Evolutionary conservation across 345 rosid genomes (phyloP).

Genomic region (Acer yangbiense): DNA sequence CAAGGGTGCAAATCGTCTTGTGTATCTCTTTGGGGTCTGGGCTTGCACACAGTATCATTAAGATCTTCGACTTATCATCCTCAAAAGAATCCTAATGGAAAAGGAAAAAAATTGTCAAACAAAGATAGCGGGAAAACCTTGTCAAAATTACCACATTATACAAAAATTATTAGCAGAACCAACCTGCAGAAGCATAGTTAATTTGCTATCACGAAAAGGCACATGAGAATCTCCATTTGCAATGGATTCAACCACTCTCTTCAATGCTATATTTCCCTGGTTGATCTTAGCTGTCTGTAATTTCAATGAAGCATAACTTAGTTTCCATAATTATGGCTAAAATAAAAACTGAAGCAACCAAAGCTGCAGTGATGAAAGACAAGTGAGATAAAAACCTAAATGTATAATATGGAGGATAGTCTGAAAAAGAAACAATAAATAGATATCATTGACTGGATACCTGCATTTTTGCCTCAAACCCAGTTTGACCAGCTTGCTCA

Average conservation of each 20-base stretch:
- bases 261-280: slow-evolving; percentile 92
- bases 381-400: neutral
- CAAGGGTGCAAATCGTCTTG: slow-evolving; percentile 95
- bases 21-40: slow-evolving; percentile 95
- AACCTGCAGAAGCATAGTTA: slow-evolving; percentile 96
- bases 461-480: slow-evolving; percentile 98
- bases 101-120: neutral
- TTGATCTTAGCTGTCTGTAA: slow-evolving; percentile 94
- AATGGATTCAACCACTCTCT: slow-evolving; percentile 96
- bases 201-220: slow-evolving; percentile 96
- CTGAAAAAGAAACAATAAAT: neutral
- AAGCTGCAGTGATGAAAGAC: neutral
- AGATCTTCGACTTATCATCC: slow-evolving; percentile 90
- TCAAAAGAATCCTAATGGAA: slow-evolving; percentile 87
- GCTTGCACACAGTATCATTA: slow-evolving; percentile 95
- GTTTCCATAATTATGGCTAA: neutral
- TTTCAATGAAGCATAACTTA: slow-evolving; percentile 20
- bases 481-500: slow-evolving; percentile 93
- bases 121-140: neutral
- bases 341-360: neutral
- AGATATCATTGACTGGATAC: slow-evolving; percentile 30
- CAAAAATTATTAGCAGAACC: slow-evolving; percentile 9
- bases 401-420: neutral
- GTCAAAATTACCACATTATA: neutral
- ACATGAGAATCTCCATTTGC: slow-evolving; percentile 99